Evolutionary conservation across 768 basidiomycete species (phyloP), one percentile per base, ranked within the genome.

Genomic region (Sistotremastrum niveocremeum): DNA sequence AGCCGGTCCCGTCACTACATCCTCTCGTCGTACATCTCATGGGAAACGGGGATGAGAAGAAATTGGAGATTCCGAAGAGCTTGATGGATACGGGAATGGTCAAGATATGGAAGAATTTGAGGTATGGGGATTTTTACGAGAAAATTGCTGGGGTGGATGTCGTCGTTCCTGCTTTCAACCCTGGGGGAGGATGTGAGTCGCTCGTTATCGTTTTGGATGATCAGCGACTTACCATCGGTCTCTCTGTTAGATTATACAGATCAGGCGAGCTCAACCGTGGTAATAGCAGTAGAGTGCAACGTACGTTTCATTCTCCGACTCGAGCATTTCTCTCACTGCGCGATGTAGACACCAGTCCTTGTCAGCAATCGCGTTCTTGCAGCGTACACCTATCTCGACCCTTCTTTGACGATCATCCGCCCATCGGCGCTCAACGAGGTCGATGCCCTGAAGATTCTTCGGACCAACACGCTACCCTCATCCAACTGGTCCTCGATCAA

Each of bases 241-340:
- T n/a, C 34, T 8, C n/a, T 32, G 33, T 6, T 44, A 58, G 60
- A 68, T 53, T 66, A 62, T 40, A 59, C 60, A 8, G 48, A 49
- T 6, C 66, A 69, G 45, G 66, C 67, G 7, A 68, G 65, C 47
- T 70, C 67, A 6, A 66, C 63, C 1, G 60, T 67, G 29, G 65
- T 60, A 2, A 63, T 69, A 60, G 63, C 65, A 28, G 51, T 66
- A 5, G 62, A 68, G 52, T 64, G 62, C 44, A 55, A 65, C 53
- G 67, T 68, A 46, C 10, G 61, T 43, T 33, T 35, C 10, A 9
- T 20, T 36, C 20, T 9, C 30, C 34, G 32, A 12, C 35, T 39
- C 30, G 6, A 33, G 41, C 12, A 36, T 37, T 46, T 37, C 34
- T 28, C 35, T 36, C n/a, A 51, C 37, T 44, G 41, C 28, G 11